Evolutionary conservation across 176 grass and related monocot genomes (phyloP).

Genomic region (Rhynchospora breviuscula): DNA sequence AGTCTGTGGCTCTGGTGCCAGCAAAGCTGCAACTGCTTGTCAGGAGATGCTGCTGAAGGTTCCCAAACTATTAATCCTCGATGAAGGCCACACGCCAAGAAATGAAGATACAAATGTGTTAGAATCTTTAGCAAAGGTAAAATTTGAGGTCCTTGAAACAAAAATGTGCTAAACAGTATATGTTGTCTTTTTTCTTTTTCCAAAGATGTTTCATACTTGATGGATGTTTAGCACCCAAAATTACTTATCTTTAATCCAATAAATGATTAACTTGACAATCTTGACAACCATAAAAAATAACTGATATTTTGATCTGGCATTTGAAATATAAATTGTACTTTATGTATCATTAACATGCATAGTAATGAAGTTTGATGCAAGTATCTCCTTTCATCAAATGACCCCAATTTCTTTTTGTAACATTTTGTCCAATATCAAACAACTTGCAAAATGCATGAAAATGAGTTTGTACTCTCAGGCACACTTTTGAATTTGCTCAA

Average conservation of each 20-base stretch:
- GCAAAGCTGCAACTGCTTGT: constrained; percentile 53
- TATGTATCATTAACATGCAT: no score
- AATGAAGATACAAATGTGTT: constrained; percentile 76
- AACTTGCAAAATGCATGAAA: no score
- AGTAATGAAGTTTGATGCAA: no score
- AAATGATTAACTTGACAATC: no score
- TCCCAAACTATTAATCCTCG: constrained; percentile 80
- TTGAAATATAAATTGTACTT: no score
- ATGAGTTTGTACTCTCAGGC: no score
- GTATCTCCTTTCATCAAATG: no score
- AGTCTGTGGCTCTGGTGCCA: constrained; percentile 36
- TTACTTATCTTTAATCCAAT: not conserved
- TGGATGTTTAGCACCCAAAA: not conserved
- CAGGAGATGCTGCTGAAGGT: constrained; percentile 72
- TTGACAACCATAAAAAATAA: no score
- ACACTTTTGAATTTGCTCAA: not conserved
- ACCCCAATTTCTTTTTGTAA: no score
- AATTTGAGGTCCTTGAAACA: not conserved
- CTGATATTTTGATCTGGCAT: no score
- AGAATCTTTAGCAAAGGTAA: constrained; percentile 61
- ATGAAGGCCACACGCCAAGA: constrained; percentile 93
- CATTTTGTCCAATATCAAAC: no score
- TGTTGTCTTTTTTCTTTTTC: not conserved
- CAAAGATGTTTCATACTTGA: not conserved
- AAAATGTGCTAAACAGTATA: not conserved